These are phyloP conservation scores for Cryptosporidium meleagridis DNA, from an alignment of 169 alveolate genomes.

Conservation along the genomic window DNA sequence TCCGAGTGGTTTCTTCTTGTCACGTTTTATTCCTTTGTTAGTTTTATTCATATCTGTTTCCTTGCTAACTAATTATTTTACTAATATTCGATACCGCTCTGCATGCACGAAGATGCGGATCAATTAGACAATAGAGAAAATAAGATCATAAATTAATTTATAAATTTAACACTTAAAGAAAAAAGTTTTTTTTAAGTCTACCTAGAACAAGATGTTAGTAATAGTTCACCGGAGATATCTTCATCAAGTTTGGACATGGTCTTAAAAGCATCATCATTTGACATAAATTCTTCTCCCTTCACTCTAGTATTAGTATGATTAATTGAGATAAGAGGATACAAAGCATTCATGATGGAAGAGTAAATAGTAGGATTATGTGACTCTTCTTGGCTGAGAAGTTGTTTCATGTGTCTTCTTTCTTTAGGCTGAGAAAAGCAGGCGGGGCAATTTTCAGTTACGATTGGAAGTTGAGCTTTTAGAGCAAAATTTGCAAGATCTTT, in stretches of 20 bases:
- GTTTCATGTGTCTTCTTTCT: conserved; percentile 82
- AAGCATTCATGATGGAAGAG: conserved; percentile 52
- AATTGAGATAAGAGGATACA: conserved; percentile 42
- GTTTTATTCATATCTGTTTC: neutral
- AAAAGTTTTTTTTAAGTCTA: neutral
- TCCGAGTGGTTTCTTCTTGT: conserved; percentile 62
- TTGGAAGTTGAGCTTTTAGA: conserved; percentile 86
- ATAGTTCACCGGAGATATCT: neutral
- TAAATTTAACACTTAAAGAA: too few relatives aligned
- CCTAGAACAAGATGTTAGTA: conserved; percentile 31
- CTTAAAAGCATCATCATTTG: neutral
- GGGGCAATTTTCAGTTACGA: conserved; percentile 94
- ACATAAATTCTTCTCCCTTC: neutral
- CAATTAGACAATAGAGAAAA: too few relatives aligned
- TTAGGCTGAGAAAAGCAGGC: conserved; percentile 95
- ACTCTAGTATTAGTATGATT: conserved; percentile 21
- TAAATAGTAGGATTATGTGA: conserved; percentile 38
- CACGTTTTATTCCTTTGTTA: neutral
- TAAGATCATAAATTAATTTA: too few relatives aligned
- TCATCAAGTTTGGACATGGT: conserved; percentile 8
- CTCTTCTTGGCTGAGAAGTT: conserved; percentile 68
- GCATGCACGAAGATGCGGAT: neutral
- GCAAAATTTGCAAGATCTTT: conserved; percentile 88
- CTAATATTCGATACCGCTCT: neutral
- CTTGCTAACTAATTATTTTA: neutral